These are phyloP conservation scores for Phytopythium mirpurense DNA, from an alignment of 352 stramenopile species.

Conservation along the genomic window DNA sequence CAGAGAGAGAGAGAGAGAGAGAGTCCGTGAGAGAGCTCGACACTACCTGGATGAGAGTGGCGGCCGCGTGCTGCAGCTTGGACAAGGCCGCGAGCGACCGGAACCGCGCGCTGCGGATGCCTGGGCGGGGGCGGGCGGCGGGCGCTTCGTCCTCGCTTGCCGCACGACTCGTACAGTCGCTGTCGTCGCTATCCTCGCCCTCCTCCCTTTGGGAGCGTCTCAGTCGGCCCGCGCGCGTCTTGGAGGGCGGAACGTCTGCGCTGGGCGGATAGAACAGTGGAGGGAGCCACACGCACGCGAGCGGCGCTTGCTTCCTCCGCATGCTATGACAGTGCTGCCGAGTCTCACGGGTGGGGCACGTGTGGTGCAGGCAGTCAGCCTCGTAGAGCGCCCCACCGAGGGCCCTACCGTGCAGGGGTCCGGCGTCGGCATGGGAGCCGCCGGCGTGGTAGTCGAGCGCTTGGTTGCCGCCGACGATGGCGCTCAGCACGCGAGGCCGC, in stretches of 20 bases:
- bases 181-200: constrained; percentile 9
- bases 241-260: not conserved
- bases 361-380: not conserved
- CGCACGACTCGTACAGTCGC: constrained; percentile 1
- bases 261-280: constrained; percentile 2
- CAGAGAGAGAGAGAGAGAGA: not conserved
- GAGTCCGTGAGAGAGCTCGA: too few relatives aligned
- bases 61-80: constrained; percentile 34
- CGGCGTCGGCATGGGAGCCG: not conserved
- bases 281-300: constrained; percentile 19
- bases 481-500: not conserved
- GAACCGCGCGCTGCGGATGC: constrained; percentile 35
- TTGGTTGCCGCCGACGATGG: constrained; percentile 14
- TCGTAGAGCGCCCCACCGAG: not conserved
- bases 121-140: not conserved
- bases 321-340: constrained; percentile 7
- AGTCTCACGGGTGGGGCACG: constrained; percentile 1
- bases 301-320: constrained; percentile 8
- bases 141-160: constrained; percentile 3
- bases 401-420: too few relatives aligned
- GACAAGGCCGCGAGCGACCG: constrained; percentile 40
- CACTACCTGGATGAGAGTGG: constrained; percentile 40
- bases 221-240: not conserved
- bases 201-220: not conserved
- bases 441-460: not conserved